phyloP scores from a whole-genome alignment of 176 grass and related monocot species.

The Cenchrus americanus region DNA sequence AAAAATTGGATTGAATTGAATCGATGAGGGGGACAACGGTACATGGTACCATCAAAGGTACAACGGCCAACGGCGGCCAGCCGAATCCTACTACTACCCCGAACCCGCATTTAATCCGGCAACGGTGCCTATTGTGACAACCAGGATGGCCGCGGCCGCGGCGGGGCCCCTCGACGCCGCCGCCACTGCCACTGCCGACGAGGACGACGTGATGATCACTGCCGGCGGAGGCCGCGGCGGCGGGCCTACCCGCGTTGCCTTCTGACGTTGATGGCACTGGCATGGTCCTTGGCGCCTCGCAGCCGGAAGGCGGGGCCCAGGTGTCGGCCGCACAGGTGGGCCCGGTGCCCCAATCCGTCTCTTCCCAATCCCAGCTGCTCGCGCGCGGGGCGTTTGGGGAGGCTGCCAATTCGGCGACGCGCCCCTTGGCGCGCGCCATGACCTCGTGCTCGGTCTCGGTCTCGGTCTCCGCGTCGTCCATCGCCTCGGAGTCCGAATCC shows the following conservation, averaged over 20 bases:
- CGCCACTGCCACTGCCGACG: background rate
- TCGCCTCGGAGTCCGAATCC: conserved; percentile 42
- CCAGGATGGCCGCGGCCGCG: background rate
- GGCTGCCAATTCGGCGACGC: conserved; percentile 56
- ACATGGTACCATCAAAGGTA: conserved; percentile 20
- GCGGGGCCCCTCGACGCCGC: background rate
- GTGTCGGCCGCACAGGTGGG: conserved; percentile 39
- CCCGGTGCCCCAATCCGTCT: conserved; percentile 4
- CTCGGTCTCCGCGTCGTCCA: conserved; percentile 17
- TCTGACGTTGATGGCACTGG: background rate
- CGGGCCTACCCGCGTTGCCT: conserved; percentile 8
- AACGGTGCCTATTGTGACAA: background rate
- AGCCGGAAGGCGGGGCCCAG: conserved; percentile 19
- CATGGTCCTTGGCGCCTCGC: conserved; percentile 14
- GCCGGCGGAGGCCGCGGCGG: background rate
- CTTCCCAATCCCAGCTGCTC: conserved; percentile 34
- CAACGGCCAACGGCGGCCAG: conserved; percentile 44
- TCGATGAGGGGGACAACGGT: background rate
- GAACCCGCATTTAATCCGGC: conserved; percentile 10
- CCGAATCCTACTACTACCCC: background rate
- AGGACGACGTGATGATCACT: background rate
- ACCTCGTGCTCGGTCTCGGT: conserved; percentile 44
- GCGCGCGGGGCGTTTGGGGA: conserved; percentile 38
- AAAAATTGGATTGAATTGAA: conserved; percentile 48
- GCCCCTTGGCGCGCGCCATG: conserved; percentile 61